A percentile compares a stretch with the other conserved stretches of the same genome.
Evolutionary conservation across 2,329 filamentous ascomycete genomes (phyloP).

Genomic region (Pseudonectria buxi): DNA sequence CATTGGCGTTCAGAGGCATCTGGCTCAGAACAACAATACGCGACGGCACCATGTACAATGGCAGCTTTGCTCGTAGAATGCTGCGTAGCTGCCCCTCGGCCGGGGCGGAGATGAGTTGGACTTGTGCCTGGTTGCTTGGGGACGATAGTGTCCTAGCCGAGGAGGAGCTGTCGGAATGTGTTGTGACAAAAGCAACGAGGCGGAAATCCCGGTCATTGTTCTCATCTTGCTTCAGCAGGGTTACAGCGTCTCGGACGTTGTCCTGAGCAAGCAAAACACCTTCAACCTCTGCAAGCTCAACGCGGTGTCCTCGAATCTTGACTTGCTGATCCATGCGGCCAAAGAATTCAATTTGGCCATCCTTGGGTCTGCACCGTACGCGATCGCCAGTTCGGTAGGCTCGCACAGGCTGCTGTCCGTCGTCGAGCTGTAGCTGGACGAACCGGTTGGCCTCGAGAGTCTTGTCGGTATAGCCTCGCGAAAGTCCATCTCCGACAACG

Average conservation of each 20-base stretch:
- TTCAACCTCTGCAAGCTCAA: constrained; percentile 10
- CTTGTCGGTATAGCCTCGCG: constrained; percentile 14
- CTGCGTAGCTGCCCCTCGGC: constrained; percentile 7
- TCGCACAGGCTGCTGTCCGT: background rate
- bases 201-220: constrained; percentile 7
- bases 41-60: constrained; percentile 20
- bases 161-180: too few relatives aligned
- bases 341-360: constrained; percentile 18
- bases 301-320: constrained; percentile 20
- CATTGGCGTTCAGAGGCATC: constrained; percentile 20
- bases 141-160: too few relatives aligned
- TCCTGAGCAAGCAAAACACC: background rate
- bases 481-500: constrained; percentile 16
- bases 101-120: background rate
- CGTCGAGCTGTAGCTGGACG: constrained; percentile 2
- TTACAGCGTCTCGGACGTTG: constrained; percentile 2
- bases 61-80: too few relatives aligned
- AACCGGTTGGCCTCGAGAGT: constrained; percentile 8
- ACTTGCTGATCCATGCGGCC: constrained; percentile 18
- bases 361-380: constrained; percentile 7
- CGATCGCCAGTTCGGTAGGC: constrained; percentile 19
- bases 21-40: constrained; percentile 14
- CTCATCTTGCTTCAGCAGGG: constrained; percentile 2
- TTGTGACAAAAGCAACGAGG: constrained; percentile 2
- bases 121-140: background rate